Evolutionary conservation across 1,139 yeast species (phyloP).

Genomic region (Lodderomyces metapsilosis): DNA sequence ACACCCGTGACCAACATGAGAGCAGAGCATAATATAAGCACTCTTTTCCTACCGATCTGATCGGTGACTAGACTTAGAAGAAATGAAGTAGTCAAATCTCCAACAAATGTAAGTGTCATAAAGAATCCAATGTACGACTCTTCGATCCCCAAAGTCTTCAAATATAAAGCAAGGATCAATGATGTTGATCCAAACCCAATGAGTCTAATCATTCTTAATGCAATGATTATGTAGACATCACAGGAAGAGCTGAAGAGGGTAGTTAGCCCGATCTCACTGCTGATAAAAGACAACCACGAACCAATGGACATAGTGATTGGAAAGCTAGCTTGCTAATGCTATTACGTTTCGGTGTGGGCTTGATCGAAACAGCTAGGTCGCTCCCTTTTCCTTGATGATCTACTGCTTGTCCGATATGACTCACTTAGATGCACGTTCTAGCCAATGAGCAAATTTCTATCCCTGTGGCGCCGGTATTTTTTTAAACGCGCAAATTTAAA

Average conservation of each 20-base stretch:
- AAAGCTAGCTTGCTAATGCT: too few species aligned
- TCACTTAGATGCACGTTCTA: too few species aligned
- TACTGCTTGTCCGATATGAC: too few species aligned
- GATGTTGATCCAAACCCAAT: constrained; percentile 44
- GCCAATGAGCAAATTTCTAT: too few species aligned
- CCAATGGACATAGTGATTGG: neutral
- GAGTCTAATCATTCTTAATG: constrained; percentile 35
- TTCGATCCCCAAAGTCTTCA: constrained; percentile 29
- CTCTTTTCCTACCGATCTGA: constrained; percentile 31
- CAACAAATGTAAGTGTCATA: constrained; percentile 37
- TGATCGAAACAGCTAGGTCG: too few species aligned
- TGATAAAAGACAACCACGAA: constrained; percentile 1
- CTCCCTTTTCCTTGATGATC: too few species aligned
- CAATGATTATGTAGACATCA: constrained; percentile 32
- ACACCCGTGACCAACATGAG: constrained; percentile 32
- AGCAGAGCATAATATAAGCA: constrained; percentile 27
- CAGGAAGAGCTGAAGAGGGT: constrained; percentile 25
- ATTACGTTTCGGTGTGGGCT: too few species aligned
- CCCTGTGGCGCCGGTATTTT: too few species aligned
- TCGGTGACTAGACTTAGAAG: constrained; percentile 33
- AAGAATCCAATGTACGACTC: constrained; percentile 37
- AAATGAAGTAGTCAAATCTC: constrained; percentile 38
- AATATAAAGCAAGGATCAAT: constrained; percentile 37
- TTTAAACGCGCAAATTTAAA: neutral
- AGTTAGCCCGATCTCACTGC: constrained; percentile 24